Conservation (phyloP, 495 filamentous ascomycete species). For the Choiromyces venosus region DNA sequence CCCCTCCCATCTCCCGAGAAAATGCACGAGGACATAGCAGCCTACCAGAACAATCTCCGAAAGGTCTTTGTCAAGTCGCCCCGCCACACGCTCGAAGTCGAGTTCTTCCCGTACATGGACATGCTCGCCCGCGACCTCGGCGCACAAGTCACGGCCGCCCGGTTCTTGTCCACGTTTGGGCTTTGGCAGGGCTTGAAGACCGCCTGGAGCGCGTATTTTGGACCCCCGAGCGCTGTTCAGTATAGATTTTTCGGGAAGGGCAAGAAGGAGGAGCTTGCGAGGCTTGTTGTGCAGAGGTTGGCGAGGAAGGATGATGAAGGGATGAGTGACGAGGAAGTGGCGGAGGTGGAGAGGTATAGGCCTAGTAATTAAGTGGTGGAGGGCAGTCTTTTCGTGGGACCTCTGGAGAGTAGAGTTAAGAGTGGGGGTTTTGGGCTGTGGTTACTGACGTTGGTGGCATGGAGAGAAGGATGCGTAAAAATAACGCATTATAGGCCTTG, state of each 20-base stretch:
- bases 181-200: slow-evolving; percentile 18
- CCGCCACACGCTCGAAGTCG: slow-evolving; percentile 28
- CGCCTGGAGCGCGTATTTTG: slow-evolving; percentile 21
- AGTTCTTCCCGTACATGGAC: slow-evolving; percentile 20
- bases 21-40: slow-evolving; percentile 20
- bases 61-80: slow-evolving; percentile 11
- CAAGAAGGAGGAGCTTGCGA: slow-evolving; percentile 21
- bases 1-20: slow-evolving; percentile 8
- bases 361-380: not conserved
- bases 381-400: not conserved
- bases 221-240: slow-evolving; percentile 8
- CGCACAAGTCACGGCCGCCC: slow-evolving; percentile 14
- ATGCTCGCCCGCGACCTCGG: slow-evolving; percentile 19
- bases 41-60: slow-evolving; percentile 15
- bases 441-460: not conserved
- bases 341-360: slow-evolving; percentile 18
- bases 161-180: slow-evolving; percentile 24
- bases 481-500: not conserved
- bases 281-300: slow-evolving; percentile 21
- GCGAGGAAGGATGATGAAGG: not conserved
- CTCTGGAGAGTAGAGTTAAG: not conserved
- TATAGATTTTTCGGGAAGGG: slow-evolving; percentile 31
- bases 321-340: slow-evolving; percentile 21
- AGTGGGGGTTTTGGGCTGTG: not conserved
- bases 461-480: not conserved